A percentile compares a stretch with the other conserved stretches of the same genome.
Evolutionary conservation across 2,329 filamentous ascomycete species (phyloP).

Genomic region (Ploettnerulaceae sp.): DNA sequence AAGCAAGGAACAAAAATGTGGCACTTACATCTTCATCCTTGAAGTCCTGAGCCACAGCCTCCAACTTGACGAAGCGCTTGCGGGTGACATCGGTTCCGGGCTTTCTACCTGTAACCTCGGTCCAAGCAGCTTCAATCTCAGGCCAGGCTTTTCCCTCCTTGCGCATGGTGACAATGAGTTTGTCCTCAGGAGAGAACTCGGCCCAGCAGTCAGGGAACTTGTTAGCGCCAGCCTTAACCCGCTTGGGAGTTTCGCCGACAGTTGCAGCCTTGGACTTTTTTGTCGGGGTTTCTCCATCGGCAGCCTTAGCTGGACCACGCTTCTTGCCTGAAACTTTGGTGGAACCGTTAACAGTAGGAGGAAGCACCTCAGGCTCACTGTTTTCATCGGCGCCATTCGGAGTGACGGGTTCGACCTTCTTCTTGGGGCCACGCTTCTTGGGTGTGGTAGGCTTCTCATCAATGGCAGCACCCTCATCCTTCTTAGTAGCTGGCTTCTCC

Average conservation of each 20-base stretch:
- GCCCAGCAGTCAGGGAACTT: constrained; percentile 9
- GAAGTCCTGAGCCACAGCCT: constrained; percentile 9
- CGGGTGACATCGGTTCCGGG: constrained; percentile 12
- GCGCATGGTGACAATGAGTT: constrained; percentile 13
- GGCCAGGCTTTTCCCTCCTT: constrained; percentile 3
- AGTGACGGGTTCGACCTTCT: constrained; percentile 3
- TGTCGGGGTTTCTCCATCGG: constrained; percentile 4
- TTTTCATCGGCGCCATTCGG: background rate
- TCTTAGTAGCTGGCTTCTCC: constrained; percentile 1
- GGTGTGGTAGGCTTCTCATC: constrained; percentile 4
- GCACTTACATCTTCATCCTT: constrained; percentile 16
- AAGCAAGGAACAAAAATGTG: background rate
- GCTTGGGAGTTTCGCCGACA: constrained; percentile 5
- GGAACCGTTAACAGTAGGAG: background rate
- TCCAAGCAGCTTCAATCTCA: constrained; percentile 13
- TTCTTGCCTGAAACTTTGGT: constrained; percentile 10
- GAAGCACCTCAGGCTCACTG: background rate
- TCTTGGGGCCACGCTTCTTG: constrained; percentile 9
- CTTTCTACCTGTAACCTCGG: background rate
- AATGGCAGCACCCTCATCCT: background rate
- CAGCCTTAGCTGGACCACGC: constrained; percentile 8
- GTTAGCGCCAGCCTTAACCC: background rate
- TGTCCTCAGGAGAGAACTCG: constrained; percentile 14
- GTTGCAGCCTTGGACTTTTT: constrained; percentile 15
- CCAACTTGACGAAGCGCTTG: constrained; percentile 11